A percentile compares a stretch with the other conserved stretches of the same genome.
These are phyloP conservation scores for Mycocentrospora acerina DNA, from an alignment of 2,329 filamentous ascomycete genomes.

Conservation along the genomic window DNA sequence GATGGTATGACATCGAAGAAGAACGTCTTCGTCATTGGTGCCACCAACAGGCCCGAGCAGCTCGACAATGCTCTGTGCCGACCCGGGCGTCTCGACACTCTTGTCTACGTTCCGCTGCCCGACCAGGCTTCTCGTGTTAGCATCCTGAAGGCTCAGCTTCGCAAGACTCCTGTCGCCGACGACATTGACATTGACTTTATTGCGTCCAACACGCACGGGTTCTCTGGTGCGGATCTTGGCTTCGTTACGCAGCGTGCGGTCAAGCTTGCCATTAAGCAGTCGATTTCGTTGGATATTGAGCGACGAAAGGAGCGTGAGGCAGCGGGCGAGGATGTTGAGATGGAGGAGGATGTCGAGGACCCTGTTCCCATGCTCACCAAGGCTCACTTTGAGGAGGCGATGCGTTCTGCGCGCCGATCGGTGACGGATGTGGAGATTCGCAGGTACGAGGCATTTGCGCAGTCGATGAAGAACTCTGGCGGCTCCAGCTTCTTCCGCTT, in stretches of 20 bases:
- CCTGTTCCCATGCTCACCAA: slow-evolving; percentile 94
- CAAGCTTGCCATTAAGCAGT: slow-evolving; percentile 99
- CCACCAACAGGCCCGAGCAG: slow-evolving; percentile 98
- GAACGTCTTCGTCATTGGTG: slow-evolving; percentile 99
- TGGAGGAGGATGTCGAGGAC: slow-evolving; percentile 77
- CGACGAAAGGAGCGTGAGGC: slow-evolving; percentile 87
- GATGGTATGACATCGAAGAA: slow-evolving; percentile 99
- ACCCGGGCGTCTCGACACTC: slow-evolving; percentile 96
- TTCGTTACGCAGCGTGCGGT: slow-evolving; percentile 98
- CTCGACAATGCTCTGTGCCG: slow-evolving; percentile 97
- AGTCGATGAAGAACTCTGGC: slow-evolving; percentile 98
- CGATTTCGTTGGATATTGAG: slow-evolving; percentile 86
- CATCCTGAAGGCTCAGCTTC: slow-evolving; percentile 93
- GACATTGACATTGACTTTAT: slow-evolving; percentile 92
- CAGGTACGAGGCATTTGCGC: slow-evolving; percentile 95
- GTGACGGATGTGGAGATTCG: slow-evolving; percentile 97
- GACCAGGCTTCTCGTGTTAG: slow-evolving; percentile 85
- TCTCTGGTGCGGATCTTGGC: slow-evolving; percentile 98
- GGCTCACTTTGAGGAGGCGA: slow-evolving; percentile 97
- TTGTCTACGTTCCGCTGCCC: slow-evolving; percentile 96
- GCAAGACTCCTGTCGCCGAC: slow-evolving; percentile 88
- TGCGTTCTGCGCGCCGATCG: slow-evolving; percentile 89
- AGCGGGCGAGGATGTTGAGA: slow-evolving; percentile 67
- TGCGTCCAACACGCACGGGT: slow-evolving; percentile 94
- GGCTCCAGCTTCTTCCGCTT: slow-evolving; percentile 99